A percentile compares a stretch with the other conserved stretches of the same genome.
These are phyloP conservation scores for Anthostomella pinea DNA, from an alignment of 2,329 filamentous ascomycete species.

Conservation along the genomic window DNA sequence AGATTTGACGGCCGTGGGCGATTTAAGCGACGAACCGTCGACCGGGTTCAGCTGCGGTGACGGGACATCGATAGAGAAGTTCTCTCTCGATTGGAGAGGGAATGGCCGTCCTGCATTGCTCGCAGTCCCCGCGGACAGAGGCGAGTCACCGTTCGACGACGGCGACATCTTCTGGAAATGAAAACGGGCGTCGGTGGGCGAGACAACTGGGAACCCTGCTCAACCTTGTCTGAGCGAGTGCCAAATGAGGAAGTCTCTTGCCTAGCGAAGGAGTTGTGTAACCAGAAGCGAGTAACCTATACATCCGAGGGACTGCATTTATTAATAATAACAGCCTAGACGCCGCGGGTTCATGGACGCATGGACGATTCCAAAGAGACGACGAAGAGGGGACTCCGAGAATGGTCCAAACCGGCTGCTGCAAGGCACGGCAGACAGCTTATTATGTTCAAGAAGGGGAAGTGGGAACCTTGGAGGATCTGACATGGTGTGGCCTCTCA, in stretches of 20 bases:
- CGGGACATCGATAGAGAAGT: conserved; percentile 48
- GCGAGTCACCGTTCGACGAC: conserved; percentile 53
- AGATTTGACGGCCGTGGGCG: conserved; percentile 47
- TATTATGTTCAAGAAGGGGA: conserved; percentile 28
- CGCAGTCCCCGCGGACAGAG: conserved; percentile 40
- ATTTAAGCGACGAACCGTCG: conserved; percentile 48
- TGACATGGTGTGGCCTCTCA: conserved; percentile 6
- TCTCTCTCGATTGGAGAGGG: conserved; percentile 44
- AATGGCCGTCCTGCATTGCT: conserved; percentile 40
- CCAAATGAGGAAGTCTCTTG: no score
- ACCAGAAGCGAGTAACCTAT: conserved; percentile 22
- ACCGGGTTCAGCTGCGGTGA: conserved; percentile 41
- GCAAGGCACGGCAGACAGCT: conserved; percentile 30
- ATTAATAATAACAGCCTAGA: no score
- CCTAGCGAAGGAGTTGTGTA: conserved; percentile 26
- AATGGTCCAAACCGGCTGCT: conserved; percentile 20
- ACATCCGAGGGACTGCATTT: conserved; percentile 25
- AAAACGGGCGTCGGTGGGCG: no score
- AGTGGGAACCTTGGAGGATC: conserved; percentile 19
- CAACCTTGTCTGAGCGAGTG: no score
- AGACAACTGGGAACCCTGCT: no score
- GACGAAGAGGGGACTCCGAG: conserved; percentile 24
- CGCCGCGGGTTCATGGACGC: conserved; percentile 13
- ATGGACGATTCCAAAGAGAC: conserved; percentile 16
- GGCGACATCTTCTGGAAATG: conserved; percentile 54